Evolutionary conservation across 73 alveolate species (phyloP).

Genomic region (Tetrahymena borealis): DNA sequence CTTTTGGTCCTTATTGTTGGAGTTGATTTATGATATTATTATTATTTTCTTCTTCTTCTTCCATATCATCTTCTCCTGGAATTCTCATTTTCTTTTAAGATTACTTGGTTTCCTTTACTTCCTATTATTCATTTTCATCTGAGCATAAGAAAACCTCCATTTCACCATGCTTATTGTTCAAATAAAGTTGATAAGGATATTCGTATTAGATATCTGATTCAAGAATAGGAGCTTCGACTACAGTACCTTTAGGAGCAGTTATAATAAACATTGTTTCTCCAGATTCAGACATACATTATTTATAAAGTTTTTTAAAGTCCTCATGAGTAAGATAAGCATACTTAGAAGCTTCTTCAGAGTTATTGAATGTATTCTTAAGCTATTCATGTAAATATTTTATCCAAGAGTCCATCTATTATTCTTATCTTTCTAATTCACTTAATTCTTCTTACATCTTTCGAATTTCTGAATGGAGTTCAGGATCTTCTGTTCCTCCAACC

Average conservation of each 20-base stretch:
- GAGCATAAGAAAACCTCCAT: constrained; percentile 39
- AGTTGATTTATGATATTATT: background rate
- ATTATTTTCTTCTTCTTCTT: background rate
- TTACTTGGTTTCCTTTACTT: background rate
- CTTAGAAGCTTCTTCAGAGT: constrained; percentile 41
- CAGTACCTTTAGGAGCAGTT: constrained; percentile 58
- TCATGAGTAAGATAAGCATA: constrained; percentile 51
- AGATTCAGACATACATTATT: background rate
- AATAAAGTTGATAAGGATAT: constrained; percentile 23
- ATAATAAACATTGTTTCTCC: constrained; percentile 49
- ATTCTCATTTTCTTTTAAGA: background rate
- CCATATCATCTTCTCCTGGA: background rate
- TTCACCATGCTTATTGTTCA: constrained; percentile 31
- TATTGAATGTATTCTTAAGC: constrained; percentile 22
- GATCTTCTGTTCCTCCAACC: constrained; percentile 52
- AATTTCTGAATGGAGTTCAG: constrained; percentile 18
- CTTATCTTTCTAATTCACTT: constrained; percentile 34
- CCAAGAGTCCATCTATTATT: constrained; percentile 49
- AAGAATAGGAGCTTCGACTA: constrained; percentile 33
- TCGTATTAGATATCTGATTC: constrained; percentile 22
- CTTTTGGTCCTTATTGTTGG: background rate
- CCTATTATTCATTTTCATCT: constrained; percentile 17
- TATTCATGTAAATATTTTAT: constrained; percentile 38
- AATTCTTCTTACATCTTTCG: constrained; percentile 28
- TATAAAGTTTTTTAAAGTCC: constrained; percentile 40